Evolutionary conservation across 352 stramenopile species (phyloP).

Genomic region (Lagenidium giganteum): DNA sequence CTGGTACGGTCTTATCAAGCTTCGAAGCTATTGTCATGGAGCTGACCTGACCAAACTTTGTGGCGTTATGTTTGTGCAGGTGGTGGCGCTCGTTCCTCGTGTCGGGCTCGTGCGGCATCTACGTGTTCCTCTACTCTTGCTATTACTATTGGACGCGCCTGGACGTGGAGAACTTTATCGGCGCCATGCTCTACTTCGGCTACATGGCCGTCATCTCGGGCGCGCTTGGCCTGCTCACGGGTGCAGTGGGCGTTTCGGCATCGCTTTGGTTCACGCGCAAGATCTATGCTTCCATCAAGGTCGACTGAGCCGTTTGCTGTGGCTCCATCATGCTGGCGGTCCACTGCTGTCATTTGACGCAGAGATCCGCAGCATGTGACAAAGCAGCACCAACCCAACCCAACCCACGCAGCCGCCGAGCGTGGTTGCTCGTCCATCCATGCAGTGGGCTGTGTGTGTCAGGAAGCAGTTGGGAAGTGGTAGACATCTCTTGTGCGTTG

Average conservation of each 20-base stretch:
- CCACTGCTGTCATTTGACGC: too few species aligned
- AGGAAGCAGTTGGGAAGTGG: too few species aligned
- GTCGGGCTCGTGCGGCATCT: slow-evolving; percentile 93
- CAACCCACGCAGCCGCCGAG: too few species aligned
- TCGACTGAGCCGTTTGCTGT: slow-evolving; percentile 88
- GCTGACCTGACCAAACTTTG: too few species aligned
- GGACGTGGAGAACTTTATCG: slow-evolving; percentile 92
- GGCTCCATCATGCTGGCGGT: too few species aligned
- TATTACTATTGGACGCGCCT: slow-evolving; percentile 97
- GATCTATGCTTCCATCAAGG: slow-evolving; percentile 98
- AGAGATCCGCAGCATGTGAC: too few species aligned
- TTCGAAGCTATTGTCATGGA: not conserved
- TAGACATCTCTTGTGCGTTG: too few species aligned
- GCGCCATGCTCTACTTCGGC: slow-evolving; percentile 94
- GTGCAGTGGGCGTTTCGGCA: slow-evolving; percentile 94
- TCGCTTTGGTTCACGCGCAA: slow-evolving; percentile 98
- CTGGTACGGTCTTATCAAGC: slow-evolving; percentile 83
- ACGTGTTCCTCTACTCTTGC: slow-evolving; percentile 99
- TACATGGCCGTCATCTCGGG: slow-evolving; percentile 99
- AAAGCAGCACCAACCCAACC: too few species aligned
- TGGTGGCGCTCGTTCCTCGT: slow-evolving; percentile 99
- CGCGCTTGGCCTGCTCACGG: slow-evolving; percentile 95
- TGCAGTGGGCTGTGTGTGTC: too few species aligned
- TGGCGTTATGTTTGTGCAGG: slow-evolving; percentile 24
- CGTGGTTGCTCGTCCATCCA: too few species aligned